Evolutionary conservation across 2,329 filamentous ascomycete species (phyloP).

Genomic region (Colletotrichum godetiae): DNA sequence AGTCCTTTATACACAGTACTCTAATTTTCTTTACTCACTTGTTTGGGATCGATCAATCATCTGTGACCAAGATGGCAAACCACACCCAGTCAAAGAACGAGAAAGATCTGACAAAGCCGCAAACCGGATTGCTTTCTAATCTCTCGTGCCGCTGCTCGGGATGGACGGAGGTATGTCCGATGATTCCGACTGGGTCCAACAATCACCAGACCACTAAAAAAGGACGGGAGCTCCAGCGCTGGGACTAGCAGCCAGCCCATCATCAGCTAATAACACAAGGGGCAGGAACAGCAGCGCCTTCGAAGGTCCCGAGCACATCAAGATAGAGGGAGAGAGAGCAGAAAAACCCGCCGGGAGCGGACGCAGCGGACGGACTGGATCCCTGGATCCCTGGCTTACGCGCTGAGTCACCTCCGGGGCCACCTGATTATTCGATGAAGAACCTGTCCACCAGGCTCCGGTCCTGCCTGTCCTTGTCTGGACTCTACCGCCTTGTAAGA

Average conservation of each 20-base stretch:
- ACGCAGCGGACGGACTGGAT: neutral
- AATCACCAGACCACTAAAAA: constrained; percentile 17
- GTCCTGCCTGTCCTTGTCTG: too few relatives aligned
- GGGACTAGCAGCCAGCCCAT: constrained; percentile 17
- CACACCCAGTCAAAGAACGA: constrained; percentile 2
- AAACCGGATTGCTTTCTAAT: constrained; percentile 29
- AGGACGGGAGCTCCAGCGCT: neutral
- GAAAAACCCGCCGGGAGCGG: neutral
- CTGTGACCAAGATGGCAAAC: neutral
- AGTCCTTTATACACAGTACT: neutral
- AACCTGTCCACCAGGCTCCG: neutral
- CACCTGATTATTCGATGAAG: neutral
- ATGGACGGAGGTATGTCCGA: constrained; percentile 6
- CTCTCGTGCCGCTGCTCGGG: constrained; percentile 18
- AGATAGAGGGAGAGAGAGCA: neutral
- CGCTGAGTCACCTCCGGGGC: neutral
- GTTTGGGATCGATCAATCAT: neutral
- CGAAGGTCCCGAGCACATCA: neutral
- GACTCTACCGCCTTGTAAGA: neutral
- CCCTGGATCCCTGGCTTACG: neutral
- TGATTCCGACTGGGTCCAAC: constrained; percentile 15
- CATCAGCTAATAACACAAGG: constrained; percentile 9
- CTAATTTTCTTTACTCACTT: neutral
- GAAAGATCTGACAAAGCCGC: constrained; percentile 25
- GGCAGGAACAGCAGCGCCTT: neutral